Evolutionary conservation across 768 basidiomycete genomes (phyloP).

Genomic region (Glaciozyma antarctica): DNA sequence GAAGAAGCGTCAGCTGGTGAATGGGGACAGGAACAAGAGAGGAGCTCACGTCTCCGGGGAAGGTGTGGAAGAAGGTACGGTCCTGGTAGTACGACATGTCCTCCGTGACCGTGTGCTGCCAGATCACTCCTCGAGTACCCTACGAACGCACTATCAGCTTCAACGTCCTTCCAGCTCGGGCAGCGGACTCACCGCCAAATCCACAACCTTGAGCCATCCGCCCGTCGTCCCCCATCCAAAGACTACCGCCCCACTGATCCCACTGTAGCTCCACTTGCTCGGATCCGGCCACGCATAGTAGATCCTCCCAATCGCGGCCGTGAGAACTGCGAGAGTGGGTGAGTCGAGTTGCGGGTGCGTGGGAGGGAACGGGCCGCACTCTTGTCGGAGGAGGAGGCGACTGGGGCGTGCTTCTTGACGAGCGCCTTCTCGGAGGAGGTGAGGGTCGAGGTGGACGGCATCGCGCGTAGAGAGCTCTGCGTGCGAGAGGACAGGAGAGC

Average conservation of each 20-base stretch:
- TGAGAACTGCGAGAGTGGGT: slow-evolving; percentile 46
- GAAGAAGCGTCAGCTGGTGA: neutral
- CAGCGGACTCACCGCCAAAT: slow-evolving; percentile 46
- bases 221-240: slow-evolving; percentile 54
- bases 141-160: slow-evolving; percentile 29
- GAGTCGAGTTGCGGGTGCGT: neutral
- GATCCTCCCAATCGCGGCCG: slow-evolving; percentile 72
- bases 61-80: slow-evolving; percentile 82
- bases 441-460: slow-evolving; percentile 66
- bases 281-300: slow-evolving; percentile 80
- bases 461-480: slow-evolving; percentile 36
- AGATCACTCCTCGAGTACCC: slow-evolving; percentile 76
- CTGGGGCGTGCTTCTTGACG: slow-evolving; percentile 51
- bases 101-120: slow-evolving; percentile 85
- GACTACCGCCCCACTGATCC: slow-evolving; percentile 74
- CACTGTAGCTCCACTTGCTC: slow-evolving; percentile 71
- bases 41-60: slow-evolving; percentile 76
- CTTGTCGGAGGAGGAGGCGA: slow-evolving; percentile 53
- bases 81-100: slow-evolving; percentile 73
- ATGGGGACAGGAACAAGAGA: neutral
- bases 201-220: slow-evolving; percentile 67
- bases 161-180: neutral
- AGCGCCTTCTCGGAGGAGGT: slow-evolving; percentile 65
- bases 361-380: slow-evolving; percentile 1
- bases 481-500: neutral